These are phyloP conservation scores for Wallacemonas sp. DNA, from an alignment of 208 protist genomes.

Conservation along the genomic window DNA sequence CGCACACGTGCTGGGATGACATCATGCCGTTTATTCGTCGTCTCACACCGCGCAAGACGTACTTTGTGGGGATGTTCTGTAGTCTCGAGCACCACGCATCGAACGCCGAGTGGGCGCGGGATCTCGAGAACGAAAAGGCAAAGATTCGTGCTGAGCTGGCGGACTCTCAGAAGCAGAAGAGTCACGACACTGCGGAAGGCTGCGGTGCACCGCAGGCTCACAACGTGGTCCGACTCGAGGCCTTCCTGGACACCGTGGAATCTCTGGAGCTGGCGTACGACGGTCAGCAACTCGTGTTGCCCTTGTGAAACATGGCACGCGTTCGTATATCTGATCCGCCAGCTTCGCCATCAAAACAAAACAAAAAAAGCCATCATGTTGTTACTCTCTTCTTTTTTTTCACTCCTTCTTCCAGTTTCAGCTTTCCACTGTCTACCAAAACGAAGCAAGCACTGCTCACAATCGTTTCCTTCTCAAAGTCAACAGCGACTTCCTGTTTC, in stretches of 20 bases:
- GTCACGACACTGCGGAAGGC: no score
- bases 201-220: no score
- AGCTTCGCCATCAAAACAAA: conserved; percentile 6
- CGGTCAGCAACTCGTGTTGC: conserved; percentile 45
- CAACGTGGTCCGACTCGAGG: not conserved
- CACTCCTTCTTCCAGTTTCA: not conserved
- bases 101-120: conserved; percentile 39
- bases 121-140: conserved; percentile 37
- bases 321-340: no score
- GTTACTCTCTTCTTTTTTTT: conserved; percentile 21
- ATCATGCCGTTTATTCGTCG: conserved; percentile 45
- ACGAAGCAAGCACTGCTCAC: no score
- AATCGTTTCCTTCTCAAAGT: no score
- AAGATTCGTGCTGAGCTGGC: conserved; percentile 19
- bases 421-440: no score
- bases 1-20: conserved; percentile 84
- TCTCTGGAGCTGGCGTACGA: conserved; percentile 80
- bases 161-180: not conserved
- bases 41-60: conserved; percentile 48
- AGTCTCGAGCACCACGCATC: conserved; percentile 58
- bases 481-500: no score
- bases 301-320: conserved; percentile 22
- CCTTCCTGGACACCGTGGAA: conserved; percentile 24
- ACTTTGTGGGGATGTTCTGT: conserved; percentile 88
- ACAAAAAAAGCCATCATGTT: conserved; percentile 2